A percentile compares a stretch with the other conserved stretches of the same genome.
phyloP scores from a whole-genome alignment of 164 flowering plant genomes.

The Annona cherimola region DNA sequence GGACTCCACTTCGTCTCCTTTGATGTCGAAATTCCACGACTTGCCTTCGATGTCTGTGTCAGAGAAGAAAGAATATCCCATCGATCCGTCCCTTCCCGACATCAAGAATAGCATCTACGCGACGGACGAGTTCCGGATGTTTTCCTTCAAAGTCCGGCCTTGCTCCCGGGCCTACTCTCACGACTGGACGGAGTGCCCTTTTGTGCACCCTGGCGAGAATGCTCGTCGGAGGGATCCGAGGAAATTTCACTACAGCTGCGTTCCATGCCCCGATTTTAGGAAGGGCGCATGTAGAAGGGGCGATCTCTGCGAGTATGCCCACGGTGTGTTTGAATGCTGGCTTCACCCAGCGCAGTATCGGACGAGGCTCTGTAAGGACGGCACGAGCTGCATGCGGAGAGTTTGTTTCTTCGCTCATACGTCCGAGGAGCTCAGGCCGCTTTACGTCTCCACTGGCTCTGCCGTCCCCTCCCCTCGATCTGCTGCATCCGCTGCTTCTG shows the following conservation, averaged over 20 bases:
- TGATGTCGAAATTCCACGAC: constrained; percentile 32
- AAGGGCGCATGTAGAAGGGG: constrained; percentile 91
- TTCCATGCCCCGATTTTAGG: constrained; percentile 93
- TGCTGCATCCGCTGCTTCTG: constrained; percentile 37
- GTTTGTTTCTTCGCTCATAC: constrained; percentile 97
- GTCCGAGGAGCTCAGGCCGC: constrained; percentile 72
- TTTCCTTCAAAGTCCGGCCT: constrained; percentile 86
- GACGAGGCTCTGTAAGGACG: constrained; percentile 91
- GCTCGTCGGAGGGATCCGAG: constrained; percentile 94
- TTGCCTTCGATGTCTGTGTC: constrained; percentile 20
- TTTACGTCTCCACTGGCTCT: constrained; percentile 88
- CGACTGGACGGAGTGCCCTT: constrained; percentile 99
- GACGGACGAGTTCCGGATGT: constrained; percentile 93
- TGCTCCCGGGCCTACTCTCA: constrained; percentile 96
- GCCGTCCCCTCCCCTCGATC: constrained; percentile 87
- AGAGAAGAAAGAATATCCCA: constrained; percentile 81
- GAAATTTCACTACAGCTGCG: constrained; percentile 93
- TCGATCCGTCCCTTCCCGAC: constrained; percentile 84
- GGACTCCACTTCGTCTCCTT: constrained; percentile 42
- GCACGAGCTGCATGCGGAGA: constrained; percentile 59
- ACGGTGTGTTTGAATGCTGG: constrained; percentile 98
- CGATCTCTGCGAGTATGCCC: constrained; percentile 93
- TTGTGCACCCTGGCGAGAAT: constrained; percentile 96
- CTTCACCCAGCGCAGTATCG: constrained; percentile 95
- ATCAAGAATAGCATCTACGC: constrained; percentile 89